phyloP scores from a whole-genome alignment of 495 filamentous ascomycete species.

The Neurospora sp. region DNA sequence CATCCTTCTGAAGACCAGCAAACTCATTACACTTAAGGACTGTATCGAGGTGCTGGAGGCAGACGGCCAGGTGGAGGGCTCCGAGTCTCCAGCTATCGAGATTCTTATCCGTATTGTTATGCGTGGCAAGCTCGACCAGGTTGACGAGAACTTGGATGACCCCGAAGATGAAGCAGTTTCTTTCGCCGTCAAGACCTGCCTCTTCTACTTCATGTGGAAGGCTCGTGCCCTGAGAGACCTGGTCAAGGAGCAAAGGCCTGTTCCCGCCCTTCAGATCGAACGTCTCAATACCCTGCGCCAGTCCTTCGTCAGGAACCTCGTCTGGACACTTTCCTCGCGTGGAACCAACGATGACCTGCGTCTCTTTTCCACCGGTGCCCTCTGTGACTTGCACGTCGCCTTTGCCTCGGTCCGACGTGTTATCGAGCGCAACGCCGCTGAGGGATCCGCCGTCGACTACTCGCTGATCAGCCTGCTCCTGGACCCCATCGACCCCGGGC shows the following conservation, averaged over 20 bases:
- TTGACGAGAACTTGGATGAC: constrained; percentile 53
- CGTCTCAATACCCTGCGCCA: constrained; percentile 47
- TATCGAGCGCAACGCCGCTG: constrained; percentile 14
- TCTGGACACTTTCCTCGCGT: constrained; percentile 53
- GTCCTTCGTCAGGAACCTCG: constrained; percentile 49
- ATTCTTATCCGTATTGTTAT: constrained; percentile 56
- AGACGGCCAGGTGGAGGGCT: constrained; percentile 41
- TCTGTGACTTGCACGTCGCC: constrained; percentile 73
- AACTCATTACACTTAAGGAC: constrained; percentile 71
- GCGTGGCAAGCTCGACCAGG: constrained; percentile 53
- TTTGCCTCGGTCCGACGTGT: constrained; percentile 58
- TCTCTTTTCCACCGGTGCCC: constrained; percentile 57
- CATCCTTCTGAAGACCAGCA: constrained; percentile 72
- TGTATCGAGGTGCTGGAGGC: constrained; percentile 63
- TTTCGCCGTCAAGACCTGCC: constrained; percentile 57
- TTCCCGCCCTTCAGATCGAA: constrained; percentile 42
- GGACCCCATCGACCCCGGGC: constrained; percentile 47
- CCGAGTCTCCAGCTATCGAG: constrained; percentile 45
- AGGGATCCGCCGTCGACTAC: constrained; percentile 22
- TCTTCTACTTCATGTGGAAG: constrained; percentile 97
- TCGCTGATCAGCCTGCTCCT: constrained; percentile 52
- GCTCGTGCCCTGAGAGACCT: constrained; percentile 40
- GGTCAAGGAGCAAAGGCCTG: constrained; percentile 32
- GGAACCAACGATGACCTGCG: constrained; percentile 65
- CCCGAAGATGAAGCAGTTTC: constrained; percentile 67